Percentiles rank a stretch among this genome's conserved stretches.
Conservation (phyloP, 495 filamentous ascomycete genomes). For the Penicillium argentinense region DNA sequence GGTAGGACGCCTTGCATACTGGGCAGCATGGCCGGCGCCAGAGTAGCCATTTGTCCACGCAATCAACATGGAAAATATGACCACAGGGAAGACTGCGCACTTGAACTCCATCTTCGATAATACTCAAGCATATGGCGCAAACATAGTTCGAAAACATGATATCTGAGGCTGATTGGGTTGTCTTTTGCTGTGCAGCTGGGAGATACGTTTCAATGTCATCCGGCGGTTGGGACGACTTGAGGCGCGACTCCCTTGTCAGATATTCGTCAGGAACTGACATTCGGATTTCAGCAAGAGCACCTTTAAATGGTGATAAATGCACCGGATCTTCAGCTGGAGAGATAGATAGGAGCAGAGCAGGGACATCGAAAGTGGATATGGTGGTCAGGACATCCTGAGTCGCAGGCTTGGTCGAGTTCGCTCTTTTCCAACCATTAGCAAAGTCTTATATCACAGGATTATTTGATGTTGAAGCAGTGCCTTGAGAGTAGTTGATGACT, state of each 20-base stretch:
- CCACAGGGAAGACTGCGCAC: slow-evolving; percentile 6
- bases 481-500: neutral
- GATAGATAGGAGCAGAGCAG: neutral
- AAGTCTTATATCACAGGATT: neutral
- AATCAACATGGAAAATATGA: slow-evolving; percentile 7
- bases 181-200: neutral
- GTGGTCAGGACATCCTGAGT: neutral
- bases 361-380: neutral
- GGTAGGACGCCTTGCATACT: slow-evolving; percentile 2
- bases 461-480: slow-evolving; percentile 2
- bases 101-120: slow-evolving; percentile 3
- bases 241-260: neutral
- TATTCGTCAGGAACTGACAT: neutral
- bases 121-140: slow-evolving; percentile 7
- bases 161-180: neutral
- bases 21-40: slow-evolving; percentile 5
- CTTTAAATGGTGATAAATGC: slow-evolving; percentile 1
- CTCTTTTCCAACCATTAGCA: slow-evolving; percentile 1
- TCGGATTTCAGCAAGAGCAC: neutral
- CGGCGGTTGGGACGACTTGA: neutral
- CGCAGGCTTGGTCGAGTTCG: neutral
- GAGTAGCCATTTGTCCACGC: slow-evolving; percentile 8
- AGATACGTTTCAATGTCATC: neutral
- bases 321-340: slow-evolving; percentile 3
- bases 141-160: slow-evolving; percentile 1